These are phyloP conservation scores for Paecilomyces variotii DNA, from an alignment of 2,329 filamentous ascomycete genomes.

Conservation along the genomic window DNA sequence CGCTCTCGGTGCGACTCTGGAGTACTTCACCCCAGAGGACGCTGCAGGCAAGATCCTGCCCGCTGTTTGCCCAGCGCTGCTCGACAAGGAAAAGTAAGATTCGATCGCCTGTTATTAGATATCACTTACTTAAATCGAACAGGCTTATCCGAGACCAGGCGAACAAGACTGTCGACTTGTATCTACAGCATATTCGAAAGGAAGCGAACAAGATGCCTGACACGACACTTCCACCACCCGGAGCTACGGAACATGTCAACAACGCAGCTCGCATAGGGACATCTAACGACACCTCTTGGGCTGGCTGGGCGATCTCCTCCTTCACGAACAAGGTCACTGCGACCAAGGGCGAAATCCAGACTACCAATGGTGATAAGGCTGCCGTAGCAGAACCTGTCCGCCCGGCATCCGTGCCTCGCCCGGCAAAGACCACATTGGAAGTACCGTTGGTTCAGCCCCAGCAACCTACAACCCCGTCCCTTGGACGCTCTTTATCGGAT, in stretches of 20 bases:
- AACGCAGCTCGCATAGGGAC: conserved; percentile 68
- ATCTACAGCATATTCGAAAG: conserved; percentile 74
- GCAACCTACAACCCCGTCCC: conserved; percentile 18
- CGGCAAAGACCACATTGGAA: conserved; percentile 24
- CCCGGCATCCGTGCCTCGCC: conserved; percentile 43
- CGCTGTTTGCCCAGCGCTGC: conserved; percentile 69
- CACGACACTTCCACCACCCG: conserved; percentile 61
- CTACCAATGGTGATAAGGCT: conserved; percentile 41
- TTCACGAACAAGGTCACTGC: conserved; percentile 90
- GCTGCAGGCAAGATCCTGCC: conserved; percentile 78
- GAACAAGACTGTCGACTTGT: conserved; percentile 79
- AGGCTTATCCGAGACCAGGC: conserved; percentile 80
- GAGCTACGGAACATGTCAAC: conserved; percentile 37
- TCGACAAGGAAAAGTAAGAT: conserved; percentile 81
- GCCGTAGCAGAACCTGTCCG: conserved; percentile 36
- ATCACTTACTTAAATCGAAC: conserved; percentile 2
- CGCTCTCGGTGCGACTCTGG: conserved; percentile 74
- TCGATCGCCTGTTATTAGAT: background rate
- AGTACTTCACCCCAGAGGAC: conserved; percentile 84
- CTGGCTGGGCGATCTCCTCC: conserved; percentile 96
- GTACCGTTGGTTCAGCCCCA: conserved; percentile 14
- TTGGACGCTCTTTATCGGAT: conserved; percentile 34
- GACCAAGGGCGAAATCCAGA: conserved; percentile 78
- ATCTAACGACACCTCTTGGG: conserved; percentile 67
- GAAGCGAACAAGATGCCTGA: conserved; percentile 72